Evolutionary conservation across 2,329 filamentous ascomycete genomes (phyloP), one percentile per base, ranked within the genome.

Genomic region (Achaetomium macrosporum): DNA sequence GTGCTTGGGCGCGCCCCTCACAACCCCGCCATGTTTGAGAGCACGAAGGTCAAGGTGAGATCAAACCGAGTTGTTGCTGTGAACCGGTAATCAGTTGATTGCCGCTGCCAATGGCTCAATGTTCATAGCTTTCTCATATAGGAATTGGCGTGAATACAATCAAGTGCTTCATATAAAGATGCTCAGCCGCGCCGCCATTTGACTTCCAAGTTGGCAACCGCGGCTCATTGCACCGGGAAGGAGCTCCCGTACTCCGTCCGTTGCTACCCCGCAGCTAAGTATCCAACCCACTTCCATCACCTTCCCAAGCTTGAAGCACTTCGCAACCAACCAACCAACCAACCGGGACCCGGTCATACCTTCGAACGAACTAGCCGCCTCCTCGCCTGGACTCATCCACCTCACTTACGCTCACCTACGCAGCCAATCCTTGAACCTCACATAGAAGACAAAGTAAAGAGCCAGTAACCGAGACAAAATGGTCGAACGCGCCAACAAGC

Each of bases 401-500:
- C 46, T 41, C 40, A 30, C 19, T 39, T 25, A 33, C 37, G 1
- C 20, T 41, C 43, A 29, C 5, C 16, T 19, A 20, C 8, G 25
- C 44, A 25, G 5, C 42, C 17, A 16, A n/a, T 9, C 53, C 17
- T 1, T 12, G 16, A 35, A n/a, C 19, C 15, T 29, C 8, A 11
- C 8, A 25, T 8, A n/a, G 16, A 12, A 30, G 17, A 20, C 39
- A 54, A 47, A 41, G 36, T 11, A 50, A 47, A 41, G 15, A 35
- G 53, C 33, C n/a, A 25, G 16, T 13, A 46, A 47, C n/a, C 13
- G 40, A 41, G 31, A 43, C 30, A 66, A 39, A 53, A 87, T 87
- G 81, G 87, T 95, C 72, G 90, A 95, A 67, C 85, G 91, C 68
- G 82, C 84, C 61, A 89, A 95, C 73, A 93, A 90, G 68, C 57